phyloP scores from a whole-genome alignment of 2,329 filamentous ascomycete genomes.

The Aspergillus sp. region DNA sequence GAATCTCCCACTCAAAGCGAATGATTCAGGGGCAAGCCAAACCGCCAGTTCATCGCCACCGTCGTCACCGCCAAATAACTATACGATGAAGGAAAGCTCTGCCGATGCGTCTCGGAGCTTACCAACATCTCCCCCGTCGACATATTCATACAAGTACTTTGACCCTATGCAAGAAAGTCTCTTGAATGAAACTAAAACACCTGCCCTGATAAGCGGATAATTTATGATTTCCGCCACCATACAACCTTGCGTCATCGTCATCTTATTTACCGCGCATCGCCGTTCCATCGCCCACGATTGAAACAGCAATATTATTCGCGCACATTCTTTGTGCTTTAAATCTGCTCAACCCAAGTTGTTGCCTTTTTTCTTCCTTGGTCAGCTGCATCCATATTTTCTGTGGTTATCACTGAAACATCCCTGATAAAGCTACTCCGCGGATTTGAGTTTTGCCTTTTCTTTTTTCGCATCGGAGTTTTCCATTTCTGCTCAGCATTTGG shows the following conservation, averaged over 20 bases:
- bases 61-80: constrained; percentile 24
- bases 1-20: background rate
- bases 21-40: constrained; percentile 1
- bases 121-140: constrained; percentile 33
- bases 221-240: background rate
- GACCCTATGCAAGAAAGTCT: constrained; percentile 43
- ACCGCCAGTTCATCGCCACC: constrained; percentile 17
- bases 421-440: background rate
- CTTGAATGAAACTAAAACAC: constrained; percentile 47
- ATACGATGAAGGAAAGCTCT: constrained; percentile 1
- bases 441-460: background rate
- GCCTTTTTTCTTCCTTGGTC: background rate
- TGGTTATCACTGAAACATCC: background rate
- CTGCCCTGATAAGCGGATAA: constrained; percentile 42
- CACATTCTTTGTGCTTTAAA: background rate
- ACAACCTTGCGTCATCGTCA: background rate
- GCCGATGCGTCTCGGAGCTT: constrained; percentile 19
- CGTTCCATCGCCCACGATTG: background rate
- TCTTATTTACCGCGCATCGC: background rate
- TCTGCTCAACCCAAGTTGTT: background rate
- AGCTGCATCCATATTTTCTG: background rate
- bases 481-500: constrained; percentile 9
- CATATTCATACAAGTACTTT: constrained; percentile 44
- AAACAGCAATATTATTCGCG: background rate
- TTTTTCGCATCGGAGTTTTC: background rate